Evolutionary conservation across 371 early-diverging fungal genomes (phyloP), one percentile per base, ranked within the genome.

Genomic region (Apophysomyces trapeziformis): DNA sequence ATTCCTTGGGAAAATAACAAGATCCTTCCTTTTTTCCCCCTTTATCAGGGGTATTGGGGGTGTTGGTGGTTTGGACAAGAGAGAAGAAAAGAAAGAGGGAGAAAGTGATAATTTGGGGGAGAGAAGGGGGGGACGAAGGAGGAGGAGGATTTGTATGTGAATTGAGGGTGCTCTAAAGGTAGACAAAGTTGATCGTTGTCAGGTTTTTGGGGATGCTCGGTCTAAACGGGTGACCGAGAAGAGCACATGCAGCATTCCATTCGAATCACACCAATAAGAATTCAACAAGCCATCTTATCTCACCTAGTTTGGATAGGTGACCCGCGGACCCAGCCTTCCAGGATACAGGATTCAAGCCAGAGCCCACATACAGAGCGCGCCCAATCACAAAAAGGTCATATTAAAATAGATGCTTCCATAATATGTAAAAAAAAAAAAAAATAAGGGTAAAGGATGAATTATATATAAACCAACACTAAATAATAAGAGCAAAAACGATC

Each of bases 171-270:
- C 32, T 26, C 32, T 26, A 43, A 13, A 13, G 16, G 16, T 13
- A 6, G 13, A 45, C 46, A 1, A 45, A 18, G 54, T 50, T 50
- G 54, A 50, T 50, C 21, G 54, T 50, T 50, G 54, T 50, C 54
- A 50, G 54, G 54, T 21, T n/a, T 50, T 50, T 50, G n/a, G 54
- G 54, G 54, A 9, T 13, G 32, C 11, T 41, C 11, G 54, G 54
- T 50, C 54, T 50, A 21, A 50, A 26, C 32, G 32, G 16, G 54
- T 21, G 54, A 50, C 21, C 54, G 54, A 50, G 54, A 50, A 50
- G 21, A 50, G 54, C 21, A 26, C 54, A 50, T 50, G 54, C 54
- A 50, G 16, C 54, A 50, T 50, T 50, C 54, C 54, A 50, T 50
- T 21, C n/a, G 11, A 7, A 50, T 50, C 16, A 26, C 32, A 7